Base-by-base conservation (phyloP, 441 rosid species). In the Arabidopsis lyrata region DNA sequence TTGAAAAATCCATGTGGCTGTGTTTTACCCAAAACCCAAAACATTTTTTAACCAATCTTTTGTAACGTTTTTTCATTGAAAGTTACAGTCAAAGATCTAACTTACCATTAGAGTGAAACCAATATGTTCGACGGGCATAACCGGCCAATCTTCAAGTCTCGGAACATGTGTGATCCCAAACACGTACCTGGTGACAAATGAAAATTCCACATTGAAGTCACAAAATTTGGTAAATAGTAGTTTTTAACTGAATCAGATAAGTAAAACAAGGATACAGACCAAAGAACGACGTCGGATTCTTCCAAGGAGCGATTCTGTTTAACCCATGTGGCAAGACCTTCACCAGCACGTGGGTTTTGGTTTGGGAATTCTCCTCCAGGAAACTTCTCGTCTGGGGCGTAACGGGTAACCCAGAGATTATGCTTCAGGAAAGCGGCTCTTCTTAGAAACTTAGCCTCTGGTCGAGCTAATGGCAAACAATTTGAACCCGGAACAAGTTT, bases 1-100 rank as follows among this genome's bases (percentile, higher is more conserved):
- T 91, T 93, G 81, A 91, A 93, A 75, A 89, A 93, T 47, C 98
- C 98, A 52, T 93, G 96, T 34, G 98, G 98, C 97, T 93, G 88
- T 82, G 15, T 29, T 34, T 15, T 48, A 62, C 13, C 29, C 61
- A 62, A 53, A 75, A 39, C 9, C 57, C 6, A 32, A 34, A 39
- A 48, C 65, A 18, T n/a, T 4, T 2, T 10, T 58, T 24, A 50
- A 24, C 27, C 27, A 24, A 24, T 24, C 27, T 24, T 24, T 24
- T 24, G 27, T 59, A 14, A 13, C 7, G 0, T 39, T 22, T 15
- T n/a, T n/a, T 54, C 1, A 34, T n/a, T 58, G 15, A 9, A 49
- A 41, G 52, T 41, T 10, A 44, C 6, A 45, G 61, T 13, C 11
- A 45, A 9, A 35, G 39, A 61, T 50, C 56, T 47, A 60, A 60